A percentile compares a stretch with the other conserved stretches of the same genome.
phyloP scores from a whole-genome alignment of 2,329 filamentous ascomycete species.

The Pestalotiopsis sp. region DNA sequence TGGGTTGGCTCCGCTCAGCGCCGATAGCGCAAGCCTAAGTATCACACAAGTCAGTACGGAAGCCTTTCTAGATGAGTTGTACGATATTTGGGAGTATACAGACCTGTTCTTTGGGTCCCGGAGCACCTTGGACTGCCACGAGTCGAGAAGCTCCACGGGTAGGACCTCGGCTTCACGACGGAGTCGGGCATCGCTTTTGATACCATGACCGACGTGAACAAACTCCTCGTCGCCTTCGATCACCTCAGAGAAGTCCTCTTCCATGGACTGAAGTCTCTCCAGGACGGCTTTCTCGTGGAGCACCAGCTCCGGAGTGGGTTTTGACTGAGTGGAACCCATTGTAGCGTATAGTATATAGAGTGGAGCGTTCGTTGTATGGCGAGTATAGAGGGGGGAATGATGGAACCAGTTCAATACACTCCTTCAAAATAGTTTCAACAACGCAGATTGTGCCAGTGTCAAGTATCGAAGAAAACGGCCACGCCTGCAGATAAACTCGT shows the following conservation, averaged over 20 bases:
- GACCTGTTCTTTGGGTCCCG: constrained; percentile 67
- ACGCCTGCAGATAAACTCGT: no score
- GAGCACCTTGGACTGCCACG: constrained; percentile 64
- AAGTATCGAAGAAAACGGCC: not conserved
- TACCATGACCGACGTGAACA: constrained; percentile 49
- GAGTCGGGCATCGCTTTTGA: constrained; percentile 25
- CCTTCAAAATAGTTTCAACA: not conserved
- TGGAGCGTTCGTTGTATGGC: not conserved
- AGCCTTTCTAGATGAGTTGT: not conserved
- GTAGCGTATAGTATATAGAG: not conserved
- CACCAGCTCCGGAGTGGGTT: constrained; percentile 26
- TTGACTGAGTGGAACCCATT: constrained; percentile 50
- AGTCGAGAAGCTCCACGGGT: constrained; percentile 47
- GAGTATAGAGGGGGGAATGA: constrained; percentile 1
- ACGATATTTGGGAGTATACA: constrained; percentile 9
- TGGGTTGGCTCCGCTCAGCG: constrained; percentile 68
- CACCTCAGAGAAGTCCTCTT: constrained; percentile 35
- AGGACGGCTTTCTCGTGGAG: constrained; percentile 44
- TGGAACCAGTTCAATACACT: not conserved
- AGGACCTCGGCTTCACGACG: constrained; percentile 44
- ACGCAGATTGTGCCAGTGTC: not conserved
- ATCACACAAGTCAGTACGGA: not conserved
- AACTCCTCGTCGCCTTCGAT: constrained; percentile 42
- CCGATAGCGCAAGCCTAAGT: constrained; percentile 70
- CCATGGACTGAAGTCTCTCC: constrained; percentile 42